phyloP scores from a whole-genome alignment of 2,329 filamentous ascomycete species.

The Aspergillus tanneri region DNA sequence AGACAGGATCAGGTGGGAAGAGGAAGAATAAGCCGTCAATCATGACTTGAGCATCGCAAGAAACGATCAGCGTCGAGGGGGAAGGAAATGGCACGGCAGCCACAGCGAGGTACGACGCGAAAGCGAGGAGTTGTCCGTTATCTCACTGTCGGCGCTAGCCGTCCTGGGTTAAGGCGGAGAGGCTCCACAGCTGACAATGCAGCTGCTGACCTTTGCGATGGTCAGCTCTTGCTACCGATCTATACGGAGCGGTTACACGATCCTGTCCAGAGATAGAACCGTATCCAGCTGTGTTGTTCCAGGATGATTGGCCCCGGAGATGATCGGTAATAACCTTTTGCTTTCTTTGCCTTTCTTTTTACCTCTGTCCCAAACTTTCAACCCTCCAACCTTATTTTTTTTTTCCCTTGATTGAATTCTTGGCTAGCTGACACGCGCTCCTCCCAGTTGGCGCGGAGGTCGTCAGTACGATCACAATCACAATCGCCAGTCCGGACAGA shows the following conservation, averaged over 20 bases:
- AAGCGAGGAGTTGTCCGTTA: constrained; percentile 12
- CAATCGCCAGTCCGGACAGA: constrained; percentile 39
- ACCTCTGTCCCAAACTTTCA: constrained; percentile 1
- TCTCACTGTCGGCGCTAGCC: constrained; percentile 12
- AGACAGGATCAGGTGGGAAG: constrained; percentile 4
- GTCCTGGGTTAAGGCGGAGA: constrained; percentile 17
- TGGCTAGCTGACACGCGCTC: not conserved
- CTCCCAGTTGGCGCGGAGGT: constrained; percentile 41
- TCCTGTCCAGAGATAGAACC: not conserved
- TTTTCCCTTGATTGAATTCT: constrained; percentile 10
- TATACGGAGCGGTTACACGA: too few relatives aligned
- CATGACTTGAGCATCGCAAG: constrained; percentile 16
- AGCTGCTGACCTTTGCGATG: not conserved
- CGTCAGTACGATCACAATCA: constrained; percentile 36
- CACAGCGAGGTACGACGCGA: constrained; percentile 12
- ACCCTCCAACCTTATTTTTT: not conserved
- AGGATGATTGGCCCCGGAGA: constrained; percentile 41
- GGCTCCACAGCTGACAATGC: constrained; percentile 7
- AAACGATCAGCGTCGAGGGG: not conserved
- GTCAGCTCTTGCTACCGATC: not conserved
- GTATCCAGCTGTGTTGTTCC: not conserved
- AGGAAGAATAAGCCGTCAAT: constrained; percentile 6
- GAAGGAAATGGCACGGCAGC: constrained; percentile 2
- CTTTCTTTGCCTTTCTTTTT: not conserved
- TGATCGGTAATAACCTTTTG: constrained; percentile 32